Evolutionary conservation across 768 basidiomycete species (phyloP).

Genomic region (Tubosaeta brunneosetosa): DNA sequence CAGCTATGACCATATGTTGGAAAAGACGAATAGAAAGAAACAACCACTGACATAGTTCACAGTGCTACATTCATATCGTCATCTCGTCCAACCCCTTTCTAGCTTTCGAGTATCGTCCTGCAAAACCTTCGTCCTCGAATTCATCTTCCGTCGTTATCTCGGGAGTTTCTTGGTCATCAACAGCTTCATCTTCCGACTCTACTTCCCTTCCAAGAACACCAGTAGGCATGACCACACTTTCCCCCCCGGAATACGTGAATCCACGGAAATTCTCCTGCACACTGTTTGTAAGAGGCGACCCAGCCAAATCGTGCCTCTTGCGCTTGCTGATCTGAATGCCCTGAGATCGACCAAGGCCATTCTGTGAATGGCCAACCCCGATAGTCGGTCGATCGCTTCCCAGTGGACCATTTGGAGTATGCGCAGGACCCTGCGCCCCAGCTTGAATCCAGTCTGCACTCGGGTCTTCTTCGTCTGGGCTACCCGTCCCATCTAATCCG

Average conservation of each 20-base stretch:
- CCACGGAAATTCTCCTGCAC: slow-evolving; percentile 97
- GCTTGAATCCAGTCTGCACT: slow-evolving; percentile 52
- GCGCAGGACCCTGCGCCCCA: slow-evolving; percentile 32
- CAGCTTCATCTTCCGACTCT: slow-evolving; percentile 35
- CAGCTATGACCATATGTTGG: slow-evolving; percentile 4
- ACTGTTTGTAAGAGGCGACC: slow-evolving; percentile 78
- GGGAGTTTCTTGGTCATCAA: slow-evolving; percentile 47
- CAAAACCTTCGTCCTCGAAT: slow-evolving; percentile 60
- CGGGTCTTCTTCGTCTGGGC: slow-evolving; percentile 58
- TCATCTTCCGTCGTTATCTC: slow-evolving; percentile 71
- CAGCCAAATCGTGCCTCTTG: slow-evolving; percentile 41
- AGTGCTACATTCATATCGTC: slow-evolving; percentile 24
- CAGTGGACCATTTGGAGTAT: slow-evolving; percentile 74
- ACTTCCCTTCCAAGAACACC: slow-evolving; percentile 34
- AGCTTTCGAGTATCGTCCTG: slow-evolving; percentile 65
- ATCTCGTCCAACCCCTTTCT: slow-evolving; percentile 40
- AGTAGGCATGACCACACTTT: slow-evolving; percentile 51
- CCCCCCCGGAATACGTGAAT: slow-evolving; percentile 82
- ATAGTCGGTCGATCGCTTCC: slow-evolving; percentile 48
- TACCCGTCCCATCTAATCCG: slow-evolving; percentile 42
- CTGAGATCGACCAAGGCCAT: slow-evolving; percentile 18
- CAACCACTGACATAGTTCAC: slow-evolving; percentile 9
- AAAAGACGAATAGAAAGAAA: slow-evolving; percentile 6
- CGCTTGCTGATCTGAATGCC: slow-evolving; percentile 51
- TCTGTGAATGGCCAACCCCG: slow-evolving; percentile 10